Base-by-base conservation (phyloP, 83 land plant species). In the Isoetes engelmannii region DNA sequence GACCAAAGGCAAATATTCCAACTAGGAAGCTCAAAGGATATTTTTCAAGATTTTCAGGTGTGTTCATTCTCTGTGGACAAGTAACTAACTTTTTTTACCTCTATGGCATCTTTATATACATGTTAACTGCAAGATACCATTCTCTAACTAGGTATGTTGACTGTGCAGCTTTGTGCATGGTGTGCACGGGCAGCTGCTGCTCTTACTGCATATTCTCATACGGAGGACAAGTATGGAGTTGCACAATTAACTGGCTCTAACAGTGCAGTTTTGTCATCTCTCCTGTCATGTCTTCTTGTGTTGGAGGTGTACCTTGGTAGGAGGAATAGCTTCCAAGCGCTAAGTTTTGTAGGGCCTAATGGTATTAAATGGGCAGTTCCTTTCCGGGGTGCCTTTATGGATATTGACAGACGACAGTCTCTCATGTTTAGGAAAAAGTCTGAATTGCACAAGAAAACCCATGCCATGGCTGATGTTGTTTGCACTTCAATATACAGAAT, bases 241-340 rank as follows among this genome's bases (percentile, higher is more conserved):
- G 99, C 99, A 51, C 99, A 94, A 67, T 81, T 90, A 44, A 84
- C 82, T 49, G 92, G 99, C 13, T 83, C 85, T 76, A 90, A 94
- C 72, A 81, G 77, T 43, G 73, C 84, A 51, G 90, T 80, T 7
- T 63, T 94, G 8, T 84, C 99, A 48, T 78, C 88, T 4, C 79
- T 94, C 15, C n/a, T 90, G 7, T 94, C 99, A 20, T 84, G 84
- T 61, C 81, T 94, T 5, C 77, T 94, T 6, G 86, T 84, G 47
- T 83, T 90, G 46, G 97, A 94, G 74, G 83, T 90, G 28, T 86
- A 89, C 74, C 82, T 94, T 68, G 99, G 99, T 41, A 84, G 87
- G 74, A 81, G 90, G 62, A 90, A 87, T 51, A 80, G 69, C 61
- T 56, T 82, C 20, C 89, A 81, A 63, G 61, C 92, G 41, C 68